Conservation (phyloP, 129 eudicot genomes). For the Pulicaria dysenterica region DNA sequence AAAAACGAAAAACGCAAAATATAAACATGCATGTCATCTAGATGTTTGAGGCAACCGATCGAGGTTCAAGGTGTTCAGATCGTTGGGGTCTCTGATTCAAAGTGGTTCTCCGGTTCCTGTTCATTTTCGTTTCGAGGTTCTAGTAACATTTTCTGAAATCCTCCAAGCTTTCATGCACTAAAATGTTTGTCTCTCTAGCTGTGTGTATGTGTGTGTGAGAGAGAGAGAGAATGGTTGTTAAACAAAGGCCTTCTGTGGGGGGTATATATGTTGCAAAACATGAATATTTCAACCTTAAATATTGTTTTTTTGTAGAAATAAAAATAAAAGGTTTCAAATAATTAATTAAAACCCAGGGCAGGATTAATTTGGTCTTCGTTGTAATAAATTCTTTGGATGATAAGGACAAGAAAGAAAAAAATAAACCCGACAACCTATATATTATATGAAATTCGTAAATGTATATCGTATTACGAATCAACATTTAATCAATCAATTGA, state of each 20-base stretch:
- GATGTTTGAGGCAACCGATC: no score
- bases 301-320: not conserved
- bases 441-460: not conserved
- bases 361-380: conserved; percentile 9
- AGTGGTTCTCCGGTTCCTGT: no score
- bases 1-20: no score
- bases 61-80: no score
- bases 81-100: no score
- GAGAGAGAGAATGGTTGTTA: conserved; percentile 1
- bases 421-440: not conserved
- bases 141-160: not conserved
- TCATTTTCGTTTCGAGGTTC: no score
- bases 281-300: not conserved
- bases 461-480: not conserved
- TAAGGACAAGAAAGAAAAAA: conserved; percentile 11
- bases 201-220: no score
- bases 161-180: not conserved
- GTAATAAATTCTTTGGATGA: not conserved
- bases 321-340: not conserved
- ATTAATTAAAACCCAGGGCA: conserved; percentile 9
- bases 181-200: not conserved
- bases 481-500: no score
- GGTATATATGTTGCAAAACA: conserved; percentile 3
- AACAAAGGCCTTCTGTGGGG: not conserved
- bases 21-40: no score